Evolutionary conservation across 352 stramenopile species (phyloP).

Genomic region (Phytopythium boreale): DNA sequence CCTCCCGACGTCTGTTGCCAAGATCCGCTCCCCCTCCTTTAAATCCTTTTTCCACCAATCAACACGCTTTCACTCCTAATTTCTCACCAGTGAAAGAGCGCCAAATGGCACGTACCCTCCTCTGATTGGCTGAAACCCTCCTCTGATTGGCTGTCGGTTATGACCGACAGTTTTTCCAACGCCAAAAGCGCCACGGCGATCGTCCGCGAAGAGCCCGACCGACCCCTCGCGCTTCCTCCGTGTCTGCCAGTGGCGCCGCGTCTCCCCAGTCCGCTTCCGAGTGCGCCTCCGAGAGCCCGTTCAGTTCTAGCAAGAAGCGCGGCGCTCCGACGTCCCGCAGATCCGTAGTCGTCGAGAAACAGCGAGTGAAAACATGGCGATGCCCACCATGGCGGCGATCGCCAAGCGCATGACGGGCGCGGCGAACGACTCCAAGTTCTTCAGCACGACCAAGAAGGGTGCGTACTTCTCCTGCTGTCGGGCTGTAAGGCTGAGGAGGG

Average conservation of each 20-base stretch:
- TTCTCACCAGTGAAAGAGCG: not conserved
- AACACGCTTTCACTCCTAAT: too few species aligned
- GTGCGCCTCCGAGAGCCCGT: not conserved
- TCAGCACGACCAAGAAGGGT: constrained; percentile 98
- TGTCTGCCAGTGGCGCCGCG: not conserved
- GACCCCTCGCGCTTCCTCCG: constrained; percentile 2
- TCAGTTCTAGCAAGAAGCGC: not conserved
- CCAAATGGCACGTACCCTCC: not conserved
- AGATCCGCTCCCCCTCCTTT: not conserved
- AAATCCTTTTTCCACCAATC: too few species aligned
- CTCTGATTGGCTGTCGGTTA: constrained; percentile 1
- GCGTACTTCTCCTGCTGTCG: not conserved
- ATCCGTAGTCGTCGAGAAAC: not conserved
- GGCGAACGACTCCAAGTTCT: constrained; percentile 97
- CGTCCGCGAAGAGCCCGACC: not conserved
- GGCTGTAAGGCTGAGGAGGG: too few species aligned
- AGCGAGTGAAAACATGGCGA: constrained; percentile 33
- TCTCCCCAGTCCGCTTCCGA: constrained; percentile 3
- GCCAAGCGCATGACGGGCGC: constrained; percentile 87
- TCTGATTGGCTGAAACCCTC: constrained; percentile 1
- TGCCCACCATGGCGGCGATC: constrained; percentile 86
- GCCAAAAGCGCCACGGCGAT: not conserved
- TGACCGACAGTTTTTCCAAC: not conserved
- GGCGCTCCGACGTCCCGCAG: not conserved
- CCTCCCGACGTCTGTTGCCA: not conserved